Conservation (phyloP, 73 alveolate genomes). For the Halteria grandinella region DNA sequence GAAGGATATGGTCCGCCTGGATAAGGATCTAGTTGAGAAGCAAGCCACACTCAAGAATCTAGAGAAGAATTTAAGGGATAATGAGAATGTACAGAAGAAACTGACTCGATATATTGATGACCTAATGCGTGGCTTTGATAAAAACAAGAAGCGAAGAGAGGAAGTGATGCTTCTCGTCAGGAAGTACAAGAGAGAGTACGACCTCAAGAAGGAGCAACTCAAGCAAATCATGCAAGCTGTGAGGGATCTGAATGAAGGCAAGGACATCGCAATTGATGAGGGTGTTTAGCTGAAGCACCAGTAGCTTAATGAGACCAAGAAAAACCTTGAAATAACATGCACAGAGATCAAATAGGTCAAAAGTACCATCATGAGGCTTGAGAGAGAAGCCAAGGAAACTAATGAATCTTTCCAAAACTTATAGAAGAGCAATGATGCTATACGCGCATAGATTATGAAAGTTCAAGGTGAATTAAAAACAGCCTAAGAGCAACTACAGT, state of each 20-base stretch:
- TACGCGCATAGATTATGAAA: neutral
- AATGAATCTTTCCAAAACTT: neutral
- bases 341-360: neutral
- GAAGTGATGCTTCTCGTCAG: slow-evolving; percentile 6
- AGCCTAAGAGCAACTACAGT: neutral
- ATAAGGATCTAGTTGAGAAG: slow-evolving; percentile 22
- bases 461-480: neutral
- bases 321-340: neutral
- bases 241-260: slow-evolving; percentile 36
- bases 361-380: neutral
- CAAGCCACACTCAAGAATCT: neutral
- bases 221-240: slow-evolving; percentile 11
- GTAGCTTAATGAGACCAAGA: slow-evolving; percentile 18
- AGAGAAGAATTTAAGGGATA: slow-evolving; percentile 12
- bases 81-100: slow-evolving; percentile 21
- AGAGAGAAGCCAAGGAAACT: slow-evolving; percentile 4
- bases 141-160: slow-evolving; percentile 24
- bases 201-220: slow-evolving; percentile 23
- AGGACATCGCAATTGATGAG: slow-evolving; percentile 15
- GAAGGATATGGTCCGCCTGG: slow-evolving; percentile 10
- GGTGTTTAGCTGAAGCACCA: slow-evolving; percentile 11
- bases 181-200: slow-evolving; percentile 5
- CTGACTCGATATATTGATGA: slow-evolving; percentile 18
- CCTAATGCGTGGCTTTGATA: neutral
- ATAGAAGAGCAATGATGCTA: neutral